Conservation (phyloP, 1,284 basidiomycete genomes). For the Pseudozyma flocculosa region DNA sequence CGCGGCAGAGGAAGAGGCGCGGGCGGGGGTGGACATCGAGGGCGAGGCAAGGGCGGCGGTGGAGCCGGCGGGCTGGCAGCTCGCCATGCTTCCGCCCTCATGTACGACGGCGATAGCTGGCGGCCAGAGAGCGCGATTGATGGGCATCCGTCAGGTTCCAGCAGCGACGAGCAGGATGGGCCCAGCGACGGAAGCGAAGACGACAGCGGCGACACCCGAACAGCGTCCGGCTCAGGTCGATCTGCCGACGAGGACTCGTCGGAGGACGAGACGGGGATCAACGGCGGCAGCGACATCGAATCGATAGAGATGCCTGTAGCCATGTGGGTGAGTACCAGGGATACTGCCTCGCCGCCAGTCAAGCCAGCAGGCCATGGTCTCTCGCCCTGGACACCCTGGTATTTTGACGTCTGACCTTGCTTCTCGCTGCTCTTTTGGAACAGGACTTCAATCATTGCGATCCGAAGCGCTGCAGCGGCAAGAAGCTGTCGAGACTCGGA, state of each 20-base stretch:
- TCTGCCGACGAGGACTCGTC: too few relatives aligned
- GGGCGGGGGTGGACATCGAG: background rate
- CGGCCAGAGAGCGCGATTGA: conserved; percentile 40
- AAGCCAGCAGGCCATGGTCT: too few relatives aligned
- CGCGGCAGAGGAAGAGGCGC: background rate
- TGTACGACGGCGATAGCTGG: conserved; percentile 23
- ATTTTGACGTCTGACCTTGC: too few relatives aligned
- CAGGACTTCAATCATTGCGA: conserved; percentile 98
- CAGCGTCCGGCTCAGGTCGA: too few relatives aligned
- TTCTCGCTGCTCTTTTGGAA: background rate
- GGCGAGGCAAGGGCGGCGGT: background rate
- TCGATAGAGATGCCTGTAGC: conserved; percentile 44
- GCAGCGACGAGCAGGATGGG: conserved; percentile 1
- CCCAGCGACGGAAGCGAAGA: conserved; percentile 3
- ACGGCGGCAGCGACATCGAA: conserved; percentile 26
- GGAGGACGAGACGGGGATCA: conserved; percentile 18
- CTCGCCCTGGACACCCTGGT: too few relatives aligned
- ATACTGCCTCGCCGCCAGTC: too few relatives aligned
- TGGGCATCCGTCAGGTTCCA: conserved; percentile 6
- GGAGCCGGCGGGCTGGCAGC: conserved; percentile 7
- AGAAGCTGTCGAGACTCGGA: conserved; percentile 83
- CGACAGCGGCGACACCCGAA: conserved; percentile 16
- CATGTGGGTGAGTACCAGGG: conserved; percentile 43
- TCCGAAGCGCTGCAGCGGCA: conserved; percentile 88
- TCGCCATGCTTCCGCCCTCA: conserved; percentile 22